These are phyloP conservation scores for Barbatosphaeria neglecta DNA, from an alignment of 495 filamentous ascomycete species.

Conservation along the genomic window DNA sequence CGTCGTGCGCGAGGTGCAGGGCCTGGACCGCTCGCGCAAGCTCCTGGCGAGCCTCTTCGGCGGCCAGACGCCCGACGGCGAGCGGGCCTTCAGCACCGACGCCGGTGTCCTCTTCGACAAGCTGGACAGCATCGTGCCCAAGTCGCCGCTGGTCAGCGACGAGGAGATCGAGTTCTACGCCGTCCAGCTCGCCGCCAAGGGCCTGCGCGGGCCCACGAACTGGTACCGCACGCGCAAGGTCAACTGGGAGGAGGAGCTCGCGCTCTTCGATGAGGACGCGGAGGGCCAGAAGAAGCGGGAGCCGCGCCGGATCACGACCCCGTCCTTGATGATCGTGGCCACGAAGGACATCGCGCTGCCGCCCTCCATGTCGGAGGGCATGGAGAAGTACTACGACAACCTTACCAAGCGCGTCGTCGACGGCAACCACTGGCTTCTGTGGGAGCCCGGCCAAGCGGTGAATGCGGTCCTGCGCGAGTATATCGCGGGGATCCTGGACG, in stretches of 20 bases:
- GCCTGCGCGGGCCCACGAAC: slow-evolving; percentile 66
- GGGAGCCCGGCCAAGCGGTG: slow-evolving; percentile 48
- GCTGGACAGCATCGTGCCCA: slow-evolving; percentile 39
- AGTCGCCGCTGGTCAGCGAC: slow-evolving; percentile 44
- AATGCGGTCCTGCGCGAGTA: slow-evolving; percentile 30
- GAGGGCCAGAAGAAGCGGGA: too few species aligned
- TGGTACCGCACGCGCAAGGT: slow-evolving; percentile 68
- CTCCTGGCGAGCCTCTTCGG: slow-evolving; percentile 64
- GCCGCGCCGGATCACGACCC: slow-evolving; percentile 42
- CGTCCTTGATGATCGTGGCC: slow-evolving; percentile 64
- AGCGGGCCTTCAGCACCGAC: slow-evolving; percentile 39
- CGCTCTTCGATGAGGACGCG: slow-evolving; percentile 21
- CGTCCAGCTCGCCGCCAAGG: slow-evolving; percentile 54
- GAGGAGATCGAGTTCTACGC: slow-evolving; percentile 71
- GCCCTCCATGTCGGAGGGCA: slow-evolving; percentile 51
- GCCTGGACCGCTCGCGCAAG: slow-evolving; percentile 42
- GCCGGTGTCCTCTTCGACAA: slow-evolving; percentile 43
- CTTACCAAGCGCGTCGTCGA: slow-evolving; percentile 47
- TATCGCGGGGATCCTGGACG: slow-evolving; percentile 11
- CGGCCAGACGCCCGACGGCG: slow-evolving; percentile 41
- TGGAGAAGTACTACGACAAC: slow-evolving; percentile 53
- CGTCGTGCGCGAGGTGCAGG: slow-evolving; percentile 48
- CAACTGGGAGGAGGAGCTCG: slow-evolving; percentile 67
- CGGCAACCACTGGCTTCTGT: slow-evolving; percentile 58
- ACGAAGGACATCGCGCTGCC: slow-evolving; percentile 56